Evolutionary conservation across 208 protist species (phyloP).

Genomic region (Trypanosoma congolense): DNA sequence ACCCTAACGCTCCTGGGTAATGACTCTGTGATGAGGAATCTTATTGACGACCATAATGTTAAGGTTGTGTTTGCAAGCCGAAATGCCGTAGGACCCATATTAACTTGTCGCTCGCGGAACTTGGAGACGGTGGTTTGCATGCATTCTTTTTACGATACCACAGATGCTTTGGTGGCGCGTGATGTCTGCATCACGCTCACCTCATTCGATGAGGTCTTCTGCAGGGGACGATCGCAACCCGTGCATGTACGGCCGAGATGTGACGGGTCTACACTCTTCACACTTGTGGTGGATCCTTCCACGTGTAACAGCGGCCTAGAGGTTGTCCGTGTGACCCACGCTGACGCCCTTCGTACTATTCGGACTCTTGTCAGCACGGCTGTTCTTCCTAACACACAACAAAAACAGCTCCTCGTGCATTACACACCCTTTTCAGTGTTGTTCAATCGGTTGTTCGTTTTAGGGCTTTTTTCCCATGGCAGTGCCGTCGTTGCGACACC

Average conservation of each 20-base stretch:
- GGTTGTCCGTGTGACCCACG: conserved; percentile 59
- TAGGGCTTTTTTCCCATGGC: conserved; percentile 68
- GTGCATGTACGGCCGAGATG: conserved; percentile 11
- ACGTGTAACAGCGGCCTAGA: conserved; percentile 20
- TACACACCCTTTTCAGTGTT: conserved; percentile 64
- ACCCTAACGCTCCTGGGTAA: conserved; percentile 69
- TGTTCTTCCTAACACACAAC: conserved; percentile 55
- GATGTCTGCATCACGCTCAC: conserved; percentile 79
- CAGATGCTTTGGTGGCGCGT: conserved; percentile 51
- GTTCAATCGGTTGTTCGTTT: conserved; percentile 69
- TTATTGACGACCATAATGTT: conserved; percentile 72
- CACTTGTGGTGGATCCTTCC: conserved; percentile 49
- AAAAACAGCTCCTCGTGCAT: conserved; percentile 66
- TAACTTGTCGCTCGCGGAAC: conserved; percentile 70
- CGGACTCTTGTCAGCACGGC: conserved; percentile 47
- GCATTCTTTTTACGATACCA: conserved; percentile 46
- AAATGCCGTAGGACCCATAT: conserved; percentile 48
- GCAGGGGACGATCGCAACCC: conserved; percentile 40
- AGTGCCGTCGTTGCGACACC: conserved; percentile 58
- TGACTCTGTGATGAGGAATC: conserved; percentile 38
- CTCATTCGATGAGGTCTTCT: conserved; percentile 54
- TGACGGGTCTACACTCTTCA: conserved; percentile 35
- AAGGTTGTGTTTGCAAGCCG: conserved; percentile 64
- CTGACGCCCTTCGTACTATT: conserved; percentile 61
- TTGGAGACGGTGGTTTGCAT: conserved; percentile 75